Evolutionary conservation across 148 eudicot species (phyloP).

Genomic region (Tetragonia tetragonoides): DNA sequence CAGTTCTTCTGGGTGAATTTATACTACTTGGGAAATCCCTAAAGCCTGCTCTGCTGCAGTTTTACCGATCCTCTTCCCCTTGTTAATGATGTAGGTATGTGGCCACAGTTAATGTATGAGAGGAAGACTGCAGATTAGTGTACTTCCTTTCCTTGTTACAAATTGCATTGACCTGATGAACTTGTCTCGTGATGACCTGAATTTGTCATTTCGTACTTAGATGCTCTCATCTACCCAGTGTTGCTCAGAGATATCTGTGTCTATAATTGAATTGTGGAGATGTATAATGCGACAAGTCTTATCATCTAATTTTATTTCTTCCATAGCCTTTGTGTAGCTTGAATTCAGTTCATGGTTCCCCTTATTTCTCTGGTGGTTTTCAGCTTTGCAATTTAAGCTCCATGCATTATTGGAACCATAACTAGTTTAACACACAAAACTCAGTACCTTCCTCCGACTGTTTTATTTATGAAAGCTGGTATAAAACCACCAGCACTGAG

Average conservation of each 20-base stretch:
- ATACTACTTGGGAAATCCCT: neutral
- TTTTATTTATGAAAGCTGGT: too few relatives aligned
- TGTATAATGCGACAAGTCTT: neutral
- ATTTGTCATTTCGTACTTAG: neutral
- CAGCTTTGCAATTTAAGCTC: too few relatives aligned
- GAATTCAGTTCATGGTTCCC: neutral
- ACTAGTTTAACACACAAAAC: too few relatives aligned
- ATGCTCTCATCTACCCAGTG: neutral
- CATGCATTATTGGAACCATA: too few relatives aligned
- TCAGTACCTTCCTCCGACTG: too few relatives aligned
- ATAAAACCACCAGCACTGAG: too few relatives aligned
- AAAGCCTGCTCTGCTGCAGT: constrained; percentile 10
- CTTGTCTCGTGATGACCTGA: constrained; percentile 5
- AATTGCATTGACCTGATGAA: neutral
- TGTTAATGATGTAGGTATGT: neutral
- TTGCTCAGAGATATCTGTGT: neutral
- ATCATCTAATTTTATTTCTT: neutral
- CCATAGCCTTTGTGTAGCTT: neutral
- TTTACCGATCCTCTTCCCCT: neutral
- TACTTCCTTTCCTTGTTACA: neutral
- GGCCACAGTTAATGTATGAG: neutral
- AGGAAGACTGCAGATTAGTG: neutral
- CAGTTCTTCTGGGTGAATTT: constrained; percentile 54
- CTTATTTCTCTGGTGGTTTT: neutral
- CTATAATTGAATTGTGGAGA: neutral